Conservation (phyloP, 805 yeast genomes). For the Metschnikowia sp. region DNA sequence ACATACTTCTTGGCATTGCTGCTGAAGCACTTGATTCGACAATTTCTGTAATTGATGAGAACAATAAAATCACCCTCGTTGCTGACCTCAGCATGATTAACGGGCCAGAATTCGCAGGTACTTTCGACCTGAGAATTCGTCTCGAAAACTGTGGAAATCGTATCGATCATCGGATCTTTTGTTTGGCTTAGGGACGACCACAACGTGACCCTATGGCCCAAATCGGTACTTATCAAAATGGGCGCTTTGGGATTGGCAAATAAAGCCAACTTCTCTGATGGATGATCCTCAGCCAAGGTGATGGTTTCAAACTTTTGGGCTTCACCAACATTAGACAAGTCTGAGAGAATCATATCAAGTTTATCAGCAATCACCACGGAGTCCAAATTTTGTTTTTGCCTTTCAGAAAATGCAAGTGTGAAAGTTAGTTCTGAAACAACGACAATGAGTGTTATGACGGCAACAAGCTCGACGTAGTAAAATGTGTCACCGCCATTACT, state of each 20-base stretch:
- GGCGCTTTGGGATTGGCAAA: constrained; percentile 58
- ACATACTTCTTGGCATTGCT: constrained; percentile 50
- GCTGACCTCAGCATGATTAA: constrained; percentile 54
- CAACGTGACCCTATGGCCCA: constrained; percentile 67
- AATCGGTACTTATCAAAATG: constrained; percentile 65
- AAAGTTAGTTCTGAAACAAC: constrained; percentile 48
- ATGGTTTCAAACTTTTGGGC: constrained; percentile 28
- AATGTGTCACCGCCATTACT: constrained; percentile 38
- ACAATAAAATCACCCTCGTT: constrained; percentile 58
- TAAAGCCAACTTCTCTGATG: constrained; percentile 59
- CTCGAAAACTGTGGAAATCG: constrained; percentile 41
- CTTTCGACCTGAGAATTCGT: constrained; percentile 19
- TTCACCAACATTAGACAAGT: constrained; percentile 15
- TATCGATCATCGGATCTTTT: constrained; percentile 18
- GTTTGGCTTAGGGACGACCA: constrained; percentile 61
- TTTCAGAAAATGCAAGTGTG: constrained; percentile 19
- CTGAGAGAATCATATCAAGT: constrained; percentile 2
- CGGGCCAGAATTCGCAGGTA: constrained; percentile 54
- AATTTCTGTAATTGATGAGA: constrained; percentile 47
- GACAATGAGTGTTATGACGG: constrained; percentile 48
- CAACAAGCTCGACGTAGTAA: constrained; percentile 54
- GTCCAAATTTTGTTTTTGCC: constrained; percentile 9
- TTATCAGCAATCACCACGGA: not conserved
- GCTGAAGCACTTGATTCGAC: constrained; percentile 59
- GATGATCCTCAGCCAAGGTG: constrained; percentile 44